A percentile compares a stretch with the other conserved stretches of the same genome.
These are phyloP conservation scores for Setomelanomma holmii DNA, from an alignment of 2,329 filamentous ascomycete genomes.

Conservation along the genomic window DNA sequence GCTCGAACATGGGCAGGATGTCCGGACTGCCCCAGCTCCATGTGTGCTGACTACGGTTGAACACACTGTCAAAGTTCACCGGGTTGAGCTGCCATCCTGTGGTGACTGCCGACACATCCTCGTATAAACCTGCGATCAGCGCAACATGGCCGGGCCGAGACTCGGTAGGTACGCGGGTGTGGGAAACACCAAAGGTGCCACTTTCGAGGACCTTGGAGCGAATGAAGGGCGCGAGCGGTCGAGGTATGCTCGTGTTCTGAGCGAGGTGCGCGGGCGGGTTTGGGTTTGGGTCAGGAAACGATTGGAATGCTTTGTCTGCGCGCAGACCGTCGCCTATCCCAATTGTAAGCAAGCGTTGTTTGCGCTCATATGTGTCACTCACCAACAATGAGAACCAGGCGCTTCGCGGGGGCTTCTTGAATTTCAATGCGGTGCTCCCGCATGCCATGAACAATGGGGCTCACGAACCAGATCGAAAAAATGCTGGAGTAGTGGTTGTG, in stretches of 20 bases:
- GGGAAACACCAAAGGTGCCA: conserved; percentile 95
- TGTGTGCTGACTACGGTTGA: conserved; percentile 94
- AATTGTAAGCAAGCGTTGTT: conserved; percentile 10
- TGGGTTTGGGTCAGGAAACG: conserved; percentile 83
- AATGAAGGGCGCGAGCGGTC: conserved; percentile 87
- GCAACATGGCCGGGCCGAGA: conserved; percentile 96
- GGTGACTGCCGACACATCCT: conserved; percentile 95
- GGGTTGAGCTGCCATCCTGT: conserved; percentile 99
- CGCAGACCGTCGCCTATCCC: conserved; percentile 80
- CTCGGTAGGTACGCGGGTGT: conserved; percentile 95
- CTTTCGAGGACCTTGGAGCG: conserved; percentile 86
- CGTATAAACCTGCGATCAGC: conserved; percentile 93
- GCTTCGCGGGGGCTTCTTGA: conserved; percentile 80
- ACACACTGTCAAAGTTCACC: conserved; percentile 97
- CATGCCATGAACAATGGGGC: conserved; percentile 97
- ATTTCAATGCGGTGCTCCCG: conserved; percentile 75
- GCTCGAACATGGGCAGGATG: conserved; percentile 95
- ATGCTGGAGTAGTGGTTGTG: conserved; percentile 50
- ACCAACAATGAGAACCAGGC: conserved; percentile 94
- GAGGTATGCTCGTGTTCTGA: conserved; percentile 68
- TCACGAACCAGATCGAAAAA: conserved; percentile 99
- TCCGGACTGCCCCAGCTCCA: conserved; percentile 99
- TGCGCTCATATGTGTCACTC: conserved; percentile 10
- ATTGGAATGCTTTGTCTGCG: conserved; percentile 97
- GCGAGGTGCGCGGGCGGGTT: conserved; percentile 62